Percentiles rank a stretch among this genome's conserved stretches.
Conservation (phyloP, 2,329 filamentous ascomycete genomes). For the Fusarium pininemorale region DNA sequence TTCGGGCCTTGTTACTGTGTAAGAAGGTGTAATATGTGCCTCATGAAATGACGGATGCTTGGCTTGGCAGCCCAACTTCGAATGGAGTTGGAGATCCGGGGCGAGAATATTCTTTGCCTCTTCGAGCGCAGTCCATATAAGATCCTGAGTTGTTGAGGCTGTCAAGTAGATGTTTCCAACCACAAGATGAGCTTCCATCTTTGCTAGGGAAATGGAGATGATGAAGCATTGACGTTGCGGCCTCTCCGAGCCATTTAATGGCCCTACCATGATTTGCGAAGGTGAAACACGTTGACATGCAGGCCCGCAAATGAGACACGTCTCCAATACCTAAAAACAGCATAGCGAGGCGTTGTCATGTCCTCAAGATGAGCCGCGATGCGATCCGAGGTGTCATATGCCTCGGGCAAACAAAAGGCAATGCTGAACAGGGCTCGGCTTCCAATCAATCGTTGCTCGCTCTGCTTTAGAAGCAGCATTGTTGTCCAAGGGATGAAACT, state of each 20-base stretch:
- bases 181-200: not conserved
- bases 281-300: conserved; percentile 40
- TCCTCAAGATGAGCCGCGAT: conserved; percentile 31
- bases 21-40: conserved; percentile 19
- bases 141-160: not conserved
- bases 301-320: conserved; percentile 35
- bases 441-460: conserved; percentile 15
- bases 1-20: conserved; percentile 34
- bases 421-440: conserved; percentile 16
- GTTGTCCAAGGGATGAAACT: conserved; percentile 37
- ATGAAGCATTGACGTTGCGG: conserved; percentile 31
- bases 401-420: conserved; percentile 14
- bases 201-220: conserved; percentile 9
- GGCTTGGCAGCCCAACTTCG: conserved; percentile 30
- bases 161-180: not conserved
- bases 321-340: conserved; percentile 28
- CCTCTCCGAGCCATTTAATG: conserved; percentile 23
- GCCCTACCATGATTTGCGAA: conserved; percentile 27
- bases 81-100: conserved; percentile 25
- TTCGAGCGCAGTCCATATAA: conserved; percentile 3
- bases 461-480: conserved; percentile 6
- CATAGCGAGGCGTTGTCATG: conserved; percentile 23
- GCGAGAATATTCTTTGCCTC: conserved; percentile 20
- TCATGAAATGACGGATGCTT: conserved; percentile 27
- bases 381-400: conserved; percentile 33